Conservation (phyloP, 1,139 yeast genomes). For the Saccharomycopsis phalli region DNA sequence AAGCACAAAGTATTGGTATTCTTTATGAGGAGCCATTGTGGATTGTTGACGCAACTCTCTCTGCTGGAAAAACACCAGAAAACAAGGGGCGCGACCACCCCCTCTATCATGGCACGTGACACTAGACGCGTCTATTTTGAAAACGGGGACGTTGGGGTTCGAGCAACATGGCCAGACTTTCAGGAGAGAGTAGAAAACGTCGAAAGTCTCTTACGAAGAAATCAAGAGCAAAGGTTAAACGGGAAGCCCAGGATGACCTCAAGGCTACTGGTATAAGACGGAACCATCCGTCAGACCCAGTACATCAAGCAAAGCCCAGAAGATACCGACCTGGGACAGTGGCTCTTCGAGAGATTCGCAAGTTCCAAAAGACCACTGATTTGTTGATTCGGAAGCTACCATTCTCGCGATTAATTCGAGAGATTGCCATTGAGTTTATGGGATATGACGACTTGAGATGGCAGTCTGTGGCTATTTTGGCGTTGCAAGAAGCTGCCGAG, state of each 20-base stretch:
- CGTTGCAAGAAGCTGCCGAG: conserved; percentile 89
- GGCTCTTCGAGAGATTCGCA: conserved; percentile 71
- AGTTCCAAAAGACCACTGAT: conserved; percentile 72
- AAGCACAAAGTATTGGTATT: conserved; percentile 41
- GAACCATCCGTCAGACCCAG: conserved; percentile 18
- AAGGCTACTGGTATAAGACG: conserved; percentile 8
- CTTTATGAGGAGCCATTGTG: conserved; percentile 39
- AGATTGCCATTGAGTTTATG: conserved; percentile 61
- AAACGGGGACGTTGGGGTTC: background rate
- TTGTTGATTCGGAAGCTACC: conserved; percentile 75
- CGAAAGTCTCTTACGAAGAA: background rate
- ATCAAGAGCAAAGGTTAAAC: conserved; percentile 2
- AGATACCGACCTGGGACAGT: conserved; percentile 65
- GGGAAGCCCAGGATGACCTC: conserved; percentile 7
- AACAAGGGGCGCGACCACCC: background rate
- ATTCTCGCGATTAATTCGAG: conserved; percentile 77
- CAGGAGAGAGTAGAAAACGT: conserved; percentile 3
- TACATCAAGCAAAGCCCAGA: conserved; percentile 24
- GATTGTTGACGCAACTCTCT: background rate
- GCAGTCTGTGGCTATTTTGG: conserved; percentile 84
- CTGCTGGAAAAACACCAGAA: background rate
- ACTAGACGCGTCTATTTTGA: background rate
- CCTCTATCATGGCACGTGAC: background rate
- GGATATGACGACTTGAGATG: conserved; percentile 62
- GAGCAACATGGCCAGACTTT: conserved; percentile 3